These are phyloP conservation scores for Cryphonectria radicalis DNA, from an alignment of 2,329 filamentous ascomycete genomes.

Conservation along the genomic window DNA sequence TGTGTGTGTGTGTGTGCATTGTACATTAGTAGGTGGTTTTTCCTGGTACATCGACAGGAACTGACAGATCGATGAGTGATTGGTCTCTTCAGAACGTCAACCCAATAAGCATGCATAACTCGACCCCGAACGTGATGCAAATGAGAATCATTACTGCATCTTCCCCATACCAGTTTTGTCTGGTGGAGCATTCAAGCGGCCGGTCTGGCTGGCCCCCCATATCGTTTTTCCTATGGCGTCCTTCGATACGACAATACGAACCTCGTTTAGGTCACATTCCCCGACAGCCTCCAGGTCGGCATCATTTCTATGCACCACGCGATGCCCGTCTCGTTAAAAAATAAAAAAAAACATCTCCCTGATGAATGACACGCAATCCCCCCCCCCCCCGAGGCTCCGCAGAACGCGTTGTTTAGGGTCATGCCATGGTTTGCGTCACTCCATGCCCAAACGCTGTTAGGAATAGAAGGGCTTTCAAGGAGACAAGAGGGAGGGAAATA, in stretches of 20 bases:
- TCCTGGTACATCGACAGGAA: background rate
- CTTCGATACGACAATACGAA: background rate
- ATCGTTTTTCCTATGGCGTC: background rate
- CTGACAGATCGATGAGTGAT: background rate
- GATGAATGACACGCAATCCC: background rate
- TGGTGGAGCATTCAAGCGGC: background rate
- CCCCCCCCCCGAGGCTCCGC: too few relatives aligned
- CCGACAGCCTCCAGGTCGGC: background rate
- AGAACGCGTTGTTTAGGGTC: background rate
- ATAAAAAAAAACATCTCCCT: background rate
- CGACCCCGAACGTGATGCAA: background rate
- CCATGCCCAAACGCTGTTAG: background rate
- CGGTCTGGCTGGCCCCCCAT: background rate
- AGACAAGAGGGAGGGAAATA: background rate
- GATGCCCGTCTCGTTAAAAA: background rate
- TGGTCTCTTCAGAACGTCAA: background rate
- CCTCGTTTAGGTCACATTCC: background rate
- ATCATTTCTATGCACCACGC: background rate
- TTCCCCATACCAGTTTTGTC: background rate
- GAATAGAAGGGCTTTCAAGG: background rate
- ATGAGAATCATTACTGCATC: background rate
- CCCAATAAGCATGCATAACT: background rate
- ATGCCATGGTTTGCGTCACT: background rate
- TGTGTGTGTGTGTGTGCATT: background rate
- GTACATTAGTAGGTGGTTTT: background rate